Conservation (phyloP, 768 basidiomycete genomes). For the Paxillus rubicundulus region DNA sequence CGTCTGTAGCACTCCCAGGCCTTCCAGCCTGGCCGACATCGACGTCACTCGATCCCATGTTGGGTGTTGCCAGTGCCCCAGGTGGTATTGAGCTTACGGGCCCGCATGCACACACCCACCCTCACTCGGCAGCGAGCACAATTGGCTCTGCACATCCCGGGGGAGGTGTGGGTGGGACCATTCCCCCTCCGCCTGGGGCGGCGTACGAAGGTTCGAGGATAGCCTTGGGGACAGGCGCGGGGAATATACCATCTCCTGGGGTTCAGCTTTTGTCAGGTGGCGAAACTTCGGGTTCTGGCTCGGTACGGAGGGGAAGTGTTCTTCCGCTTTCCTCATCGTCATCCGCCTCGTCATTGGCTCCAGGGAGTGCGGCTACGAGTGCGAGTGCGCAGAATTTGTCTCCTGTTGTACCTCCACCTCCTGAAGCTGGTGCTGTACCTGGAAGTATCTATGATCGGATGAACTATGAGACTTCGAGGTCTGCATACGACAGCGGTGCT, state of each 20-base stretch:
- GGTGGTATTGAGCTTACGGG: constrained; percentile 32
- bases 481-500: constrained; percentile 5
- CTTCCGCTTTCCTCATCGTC: constrained; percentile 15
- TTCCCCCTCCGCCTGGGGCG: constrained; percentile 10
- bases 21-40: constrained; percentile 33
- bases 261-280: constrained; percentile 21
- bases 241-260: constrained; percentile 10
- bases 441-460: constrained; percentile 20
- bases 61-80: constrained; percentile 31
- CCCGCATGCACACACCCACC: constrained; percentile 10
- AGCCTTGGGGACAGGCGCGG: not conserved
- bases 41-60: constrained; percentile 30
- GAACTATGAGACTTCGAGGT: constrained; percentile 13
- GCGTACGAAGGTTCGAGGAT: constrained; percentile 8
- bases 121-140: not conserved
- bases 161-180: not conserved
- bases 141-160: constrained; percentile 9
- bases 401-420: not conserved
- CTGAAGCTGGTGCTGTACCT: not conserved
- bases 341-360: constrained; percentile 13
- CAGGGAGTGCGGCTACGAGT: constrained; percentile 10
- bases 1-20: constrained; percentile 25
- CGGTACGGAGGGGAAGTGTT: constrained; percentile 15
- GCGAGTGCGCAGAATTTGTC: not conserved
- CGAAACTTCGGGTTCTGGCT: constrained; percentile 15